Base-by-base conservation (phyloP, 768 basidiomycete genomes). In the Russula abietina region DNA sequence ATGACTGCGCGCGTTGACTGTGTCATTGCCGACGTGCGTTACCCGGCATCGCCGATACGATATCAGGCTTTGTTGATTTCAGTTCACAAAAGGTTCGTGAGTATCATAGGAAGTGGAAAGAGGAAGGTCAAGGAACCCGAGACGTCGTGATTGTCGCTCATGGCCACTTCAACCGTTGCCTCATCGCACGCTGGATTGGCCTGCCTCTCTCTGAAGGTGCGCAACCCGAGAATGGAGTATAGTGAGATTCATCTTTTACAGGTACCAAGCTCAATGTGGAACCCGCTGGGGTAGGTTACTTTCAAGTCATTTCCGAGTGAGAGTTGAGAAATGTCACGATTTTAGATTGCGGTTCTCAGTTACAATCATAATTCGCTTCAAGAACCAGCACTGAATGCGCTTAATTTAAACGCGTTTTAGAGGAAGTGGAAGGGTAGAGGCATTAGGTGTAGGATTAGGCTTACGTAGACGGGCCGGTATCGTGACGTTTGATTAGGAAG, bases 91-190 rank as follows among this genome's bases (percentile, higher is more conserved):
- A 91, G 86, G 84, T 91, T 61, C 83, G 84, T 12, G 83, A 88
- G 69, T 83, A 88, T 70, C 90, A 93, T 69, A 79, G 80, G 59
- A 73, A 81, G 68, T 91, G 88, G 72, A 77, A 82, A 51, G 88
- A 91, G 68, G 81, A 87, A 53, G 83, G 84, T 1, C 75, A 79
- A 19, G 80, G 86, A 58, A 80, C 81, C 24, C 82, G 89, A 24
- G 93, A 97, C 69, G 87, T 93, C 11, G 80, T 95, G 62, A 88
- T 98, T 69, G 84, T 98, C 63, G 91, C 93, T 0, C 95, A 98
- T 73, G 93, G 89, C 0, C 89, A 93, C 73, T 86, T 89, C 72
- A 90, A 82, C 58, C 83, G 89, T 45, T 81, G 82, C 52, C 77
- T 93, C 68, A 88, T 94, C 57, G 78, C 91, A 16, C 87, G 93